Evolutionary conservation across 805 yeast genomes (phyloP).

Genomic region (Cyberlindnera sargentensis): DNA sequence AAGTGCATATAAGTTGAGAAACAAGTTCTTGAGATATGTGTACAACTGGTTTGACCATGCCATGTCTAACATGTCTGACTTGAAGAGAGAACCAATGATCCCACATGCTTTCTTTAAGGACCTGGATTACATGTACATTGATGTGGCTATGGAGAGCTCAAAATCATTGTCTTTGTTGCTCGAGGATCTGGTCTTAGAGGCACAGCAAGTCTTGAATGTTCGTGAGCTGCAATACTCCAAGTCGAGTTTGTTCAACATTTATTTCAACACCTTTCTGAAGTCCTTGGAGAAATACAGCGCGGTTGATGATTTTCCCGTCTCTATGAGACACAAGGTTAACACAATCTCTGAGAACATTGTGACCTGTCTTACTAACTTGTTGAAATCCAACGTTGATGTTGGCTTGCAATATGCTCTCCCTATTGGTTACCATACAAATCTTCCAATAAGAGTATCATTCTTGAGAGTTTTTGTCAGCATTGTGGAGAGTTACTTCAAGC

Average conservation of each 20-base stretch:
- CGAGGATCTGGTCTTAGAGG: constrained; percentile 50
- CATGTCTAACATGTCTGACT: constrained; percentile 32
- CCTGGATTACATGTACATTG: constrained; percentile 42
- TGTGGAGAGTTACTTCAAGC: constrained; percentile 27
- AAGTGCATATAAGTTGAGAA: constrained; percentile 43
- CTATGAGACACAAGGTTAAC: constrained; percentile 45
- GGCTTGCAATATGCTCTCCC: constrained; percentile 74
- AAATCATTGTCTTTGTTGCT: constrained; percentile 50
- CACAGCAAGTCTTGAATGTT: constrained; percentile 48
- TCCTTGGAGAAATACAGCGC: constrained; percentile 34
- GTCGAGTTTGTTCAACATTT: constrained; percentile 59
- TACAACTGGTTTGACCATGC: constrained; percentile 52
- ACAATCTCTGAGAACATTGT: constrained; percentile 57
- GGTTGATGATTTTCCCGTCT: constrained; percentile 28
- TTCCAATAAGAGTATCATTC: constrained; percentile 61
- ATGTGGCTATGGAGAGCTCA: constrained; percentile 59
- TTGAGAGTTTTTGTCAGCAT: constrained; percentile 72
- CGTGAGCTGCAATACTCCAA: constrained; percentile 47
- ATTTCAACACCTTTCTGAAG: constrained; percentile 52
- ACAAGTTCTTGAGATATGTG: constrained; percentile 37
- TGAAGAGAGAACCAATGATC: constrained; percentile 3
- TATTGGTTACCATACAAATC: constrained; percentile 66
- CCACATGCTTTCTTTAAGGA: constrained; percentile 26
- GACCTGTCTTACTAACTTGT: constrained; percentile 56
- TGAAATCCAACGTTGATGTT: constrained; percentile 67